These are phyloP conservation scores for Candida gorgasii DNA, from an alignment of 805 yeast species.

Conservation along the genomic window DNA sequence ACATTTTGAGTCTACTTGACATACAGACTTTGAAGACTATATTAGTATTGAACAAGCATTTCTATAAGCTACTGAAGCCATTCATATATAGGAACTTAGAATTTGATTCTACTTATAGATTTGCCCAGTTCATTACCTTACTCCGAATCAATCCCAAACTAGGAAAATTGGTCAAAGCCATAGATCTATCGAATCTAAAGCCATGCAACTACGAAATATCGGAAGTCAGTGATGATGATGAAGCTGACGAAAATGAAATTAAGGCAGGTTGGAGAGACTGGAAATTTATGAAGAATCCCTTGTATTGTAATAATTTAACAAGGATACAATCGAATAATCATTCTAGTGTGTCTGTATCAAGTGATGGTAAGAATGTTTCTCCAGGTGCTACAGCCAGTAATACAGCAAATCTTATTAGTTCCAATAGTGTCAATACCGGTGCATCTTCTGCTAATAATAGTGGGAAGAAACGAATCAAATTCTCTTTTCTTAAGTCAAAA, in stretches of 20 bases:
- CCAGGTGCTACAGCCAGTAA: too few species aligned
- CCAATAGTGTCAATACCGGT: constrained; percentile 1
- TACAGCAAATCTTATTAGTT: background rate
- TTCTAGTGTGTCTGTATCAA: constrained; percentile 12
- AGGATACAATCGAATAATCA: constrained; percentile 18
- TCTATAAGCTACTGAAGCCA: constrained; percentile 54
- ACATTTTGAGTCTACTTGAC: constrained; percentile 37
- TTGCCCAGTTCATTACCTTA: constrained; percentile 76
- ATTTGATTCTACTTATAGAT: constrained; percentile 71
- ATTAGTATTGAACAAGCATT: constrained; percentile 51
- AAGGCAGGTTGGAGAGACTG: constrained; percentile 92
- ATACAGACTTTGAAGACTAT: constrained; percentile 38
- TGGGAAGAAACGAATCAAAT: constrained; percentile 12
- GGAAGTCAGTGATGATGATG: constrained; percentile 5
- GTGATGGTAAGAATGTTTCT: background rate
- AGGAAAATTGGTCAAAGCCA: constrained; percentile 53
- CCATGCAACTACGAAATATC: constrained; percentile 29
- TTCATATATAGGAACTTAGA: constrained; percentile 54
- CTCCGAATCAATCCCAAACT: constrained; percentile 56
- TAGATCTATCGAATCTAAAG: constrained; percentile 57
- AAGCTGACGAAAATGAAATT: constrained; percentile 27
- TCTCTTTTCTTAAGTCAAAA: background rate
- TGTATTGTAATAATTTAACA: constrained; percentile 41
- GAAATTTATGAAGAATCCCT: constrained; percentile 74
- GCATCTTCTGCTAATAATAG: constrained; percentile 10